Conservation (phyloP, 768 basidiomycete species). For the Roridomyces roridus region DNA sequence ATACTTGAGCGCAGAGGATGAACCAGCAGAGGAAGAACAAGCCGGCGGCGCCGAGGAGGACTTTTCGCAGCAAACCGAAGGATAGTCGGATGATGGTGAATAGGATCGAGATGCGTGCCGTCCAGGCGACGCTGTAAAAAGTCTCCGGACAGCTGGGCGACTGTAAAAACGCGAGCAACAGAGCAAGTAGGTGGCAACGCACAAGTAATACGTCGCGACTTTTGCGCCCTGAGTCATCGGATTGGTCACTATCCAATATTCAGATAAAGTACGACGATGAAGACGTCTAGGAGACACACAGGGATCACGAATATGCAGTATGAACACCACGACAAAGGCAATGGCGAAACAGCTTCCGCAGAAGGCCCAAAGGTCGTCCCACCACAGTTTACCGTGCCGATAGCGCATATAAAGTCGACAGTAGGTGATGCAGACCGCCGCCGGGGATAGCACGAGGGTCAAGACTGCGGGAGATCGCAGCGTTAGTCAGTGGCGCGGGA, state of each 20-base stretch:
- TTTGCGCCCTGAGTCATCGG: too few relatives aligned
- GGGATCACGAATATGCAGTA: not conserved
- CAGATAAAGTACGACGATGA: too few relatives aligned
- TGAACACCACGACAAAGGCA: not conserved
- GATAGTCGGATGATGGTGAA: slow-evolving; percentile 49
- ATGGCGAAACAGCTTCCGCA: not conserved
- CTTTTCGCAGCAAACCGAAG: slow-evolving; percentile 23
- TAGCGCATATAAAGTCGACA: not conserved
- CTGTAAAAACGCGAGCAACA: not conserved
- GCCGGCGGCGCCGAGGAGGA: slow-evolving; percentile 31
- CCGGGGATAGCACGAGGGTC: not conserved
- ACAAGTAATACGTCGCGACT: too few relatives aligned
- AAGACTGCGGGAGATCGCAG: not conserved
- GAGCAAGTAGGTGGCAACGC: not conserved
- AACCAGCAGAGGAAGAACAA: slow-evolving; percentile 26
- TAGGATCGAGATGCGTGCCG: slow-evolving; percentile 45
- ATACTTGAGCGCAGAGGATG: slow-evolving; percentile 43
- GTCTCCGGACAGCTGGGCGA: slow-evolving; percentile 15
- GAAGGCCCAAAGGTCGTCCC: slow-evolving; percentile 9
- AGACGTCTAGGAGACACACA: not conserved
- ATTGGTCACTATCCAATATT: not conserved
- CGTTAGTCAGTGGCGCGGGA: too few relatives aligned
- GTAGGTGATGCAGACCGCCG: not conserved
- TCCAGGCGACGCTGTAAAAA: slow-evolving; percentile 34
- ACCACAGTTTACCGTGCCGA: not conserved